Evolutionary conservation across 2,329 filamentous ascomycete species (phyloP).

Genomic region (Fusarium nematophilum): DNA sequence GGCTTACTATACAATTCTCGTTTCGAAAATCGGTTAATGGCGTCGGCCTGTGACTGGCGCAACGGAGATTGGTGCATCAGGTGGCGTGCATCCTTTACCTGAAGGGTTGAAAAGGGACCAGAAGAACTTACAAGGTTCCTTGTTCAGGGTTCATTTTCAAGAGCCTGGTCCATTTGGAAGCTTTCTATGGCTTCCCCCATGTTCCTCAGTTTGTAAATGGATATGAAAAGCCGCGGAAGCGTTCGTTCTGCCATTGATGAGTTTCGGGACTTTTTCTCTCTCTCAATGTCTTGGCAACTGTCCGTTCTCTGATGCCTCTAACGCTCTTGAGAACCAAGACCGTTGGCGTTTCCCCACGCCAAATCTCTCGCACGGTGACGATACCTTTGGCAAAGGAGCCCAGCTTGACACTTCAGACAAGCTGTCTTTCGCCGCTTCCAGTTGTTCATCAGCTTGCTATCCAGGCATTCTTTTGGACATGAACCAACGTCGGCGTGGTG

Average conservation of each 20-base stretch:
- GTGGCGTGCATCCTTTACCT: constrained; percentile 19
- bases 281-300: constrained; percentile 1
- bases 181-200: too few species aligned
- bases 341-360: constrained; percentile 37
- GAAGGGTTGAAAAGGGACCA: background rate
- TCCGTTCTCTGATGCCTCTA: constrained; percentile 16
- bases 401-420: too few species aligned
- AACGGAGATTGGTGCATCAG: background rate
- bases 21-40: constrained; percentile 21
- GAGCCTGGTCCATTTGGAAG: background rate
- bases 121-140: background rate
- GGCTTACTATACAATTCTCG: background rate
- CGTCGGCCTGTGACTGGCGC: background rate
- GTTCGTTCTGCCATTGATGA: constrained; percentile 18
- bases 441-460: background rate
- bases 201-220: too few species aligned
- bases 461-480: too few species aligned
- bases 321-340: constrained; percentile 22
- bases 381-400: constrained; percentile 28
- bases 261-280: constrained; percentile 3
- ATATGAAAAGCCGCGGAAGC: too few species aligned
- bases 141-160: background rate
- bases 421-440: background rate
- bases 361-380: constrained; percentile 34
- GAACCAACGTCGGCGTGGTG: too few species aligned